Base-by-base conservation (phyloP, 2,329 filamentous ascomycete species). In the Colletotrichum tofieldiae region DNA sequence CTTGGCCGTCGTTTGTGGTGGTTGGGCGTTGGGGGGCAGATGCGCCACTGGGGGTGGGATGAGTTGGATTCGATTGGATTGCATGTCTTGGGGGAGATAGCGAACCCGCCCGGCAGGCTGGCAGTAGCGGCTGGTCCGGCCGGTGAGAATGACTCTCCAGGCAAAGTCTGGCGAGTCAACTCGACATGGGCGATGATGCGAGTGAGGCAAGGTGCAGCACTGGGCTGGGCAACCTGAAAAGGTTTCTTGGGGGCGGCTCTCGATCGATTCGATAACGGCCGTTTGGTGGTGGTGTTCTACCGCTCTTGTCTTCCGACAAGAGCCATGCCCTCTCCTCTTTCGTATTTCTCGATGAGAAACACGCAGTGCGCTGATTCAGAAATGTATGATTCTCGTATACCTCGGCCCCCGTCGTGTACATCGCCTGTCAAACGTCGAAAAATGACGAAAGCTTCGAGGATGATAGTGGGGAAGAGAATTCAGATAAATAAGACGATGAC, bases 1-100 rank as follows among this genome's bases (percentile, higher is more conserved):
- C 54, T 29, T 43, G n/a, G 43, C 41, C 47, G 47, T 58, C 7
- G 35, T 41, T 16, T 41, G 20, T 45, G 35, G 32, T 58, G 62
- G 67, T 58, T 66, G 43, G 54, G 62, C 66, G 61, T 64, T 61
- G 65, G 37, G 45, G 39, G 60, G 32, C 45, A 49, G 35, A 18
- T 12, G 47, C 60, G 45, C 45, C 65, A 51, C 52, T 43, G 56
- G 26, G 26, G 20, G 49, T 72, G 43, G 59, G 69, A 68, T 68
- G 58, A 59, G n/a, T 20, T 37, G 23, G 35, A 63, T 64, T 32
- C 35, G 58, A 59, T 63, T 65, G 63, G 63, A 54, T 35, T 60
- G n/a, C n/a, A 14, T 43, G 49, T 61, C 67, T 71, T 67, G 67
- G 68, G 68, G 45, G 23, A 65, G 59, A 69, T 60, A 60, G 65